phyloP scores from a whole-genome alignment of 768 basidiomycete genomes.

The Cystobasidium onofrii region DNA sequence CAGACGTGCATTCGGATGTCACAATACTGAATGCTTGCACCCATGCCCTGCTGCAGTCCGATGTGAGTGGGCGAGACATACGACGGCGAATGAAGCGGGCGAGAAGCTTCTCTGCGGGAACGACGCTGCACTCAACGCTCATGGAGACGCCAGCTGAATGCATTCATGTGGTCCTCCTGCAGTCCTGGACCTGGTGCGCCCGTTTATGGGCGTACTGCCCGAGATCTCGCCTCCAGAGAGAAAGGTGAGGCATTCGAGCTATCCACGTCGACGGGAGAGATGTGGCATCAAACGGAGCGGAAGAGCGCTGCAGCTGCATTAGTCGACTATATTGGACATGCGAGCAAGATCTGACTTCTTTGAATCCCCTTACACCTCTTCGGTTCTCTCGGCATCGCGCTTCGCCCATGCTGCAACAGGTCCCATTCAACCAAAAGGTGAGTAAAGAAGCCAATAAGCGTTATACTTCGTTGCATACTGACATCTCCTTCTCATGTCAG shows the following conservation, averaged over 20 bases:
- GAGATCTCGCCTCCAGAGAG: conserved; percentile 97
- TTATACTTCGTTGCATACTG: background rate
- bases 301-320: too few relatives aligned
- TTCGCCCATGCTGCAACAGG: conserved; percentile 50
- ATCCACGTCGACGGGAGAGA: background rate
- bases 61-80: conserved; percentile 17
- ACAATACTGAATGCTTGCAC: background rate
- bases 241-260: conserved; percentile 55
- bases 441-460: background rate
- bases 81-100: background rate
- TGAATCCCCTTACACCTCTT: too few relatives aligned
- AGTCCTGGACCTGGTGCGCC: conserved; percentile 56
- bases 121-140: background rate
- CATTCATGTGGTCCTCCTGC: background rate
- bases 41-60: conserved; percentile 7
- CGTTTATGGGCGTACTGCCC: conserved; percentile 90
- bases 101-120: background rate
- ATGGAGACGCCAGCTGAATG: background rate
- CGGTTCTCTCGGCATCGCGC: too few relatives aligned
- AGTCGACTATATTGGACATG: too few relatives aligned
- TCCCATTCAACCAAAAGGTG: conserved; percentile 96
- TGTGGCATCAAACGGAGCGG: too few relatives aligned
- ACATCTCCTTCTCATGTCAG: conserved; percentile 37
- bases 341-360: too few relatives aligned
- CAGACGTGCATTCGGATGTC: background rate